phyloP scores from a whole-genome alignment of 768 basidiomycete genomes.

The Leucosporidium creatinivorum region DNA sequence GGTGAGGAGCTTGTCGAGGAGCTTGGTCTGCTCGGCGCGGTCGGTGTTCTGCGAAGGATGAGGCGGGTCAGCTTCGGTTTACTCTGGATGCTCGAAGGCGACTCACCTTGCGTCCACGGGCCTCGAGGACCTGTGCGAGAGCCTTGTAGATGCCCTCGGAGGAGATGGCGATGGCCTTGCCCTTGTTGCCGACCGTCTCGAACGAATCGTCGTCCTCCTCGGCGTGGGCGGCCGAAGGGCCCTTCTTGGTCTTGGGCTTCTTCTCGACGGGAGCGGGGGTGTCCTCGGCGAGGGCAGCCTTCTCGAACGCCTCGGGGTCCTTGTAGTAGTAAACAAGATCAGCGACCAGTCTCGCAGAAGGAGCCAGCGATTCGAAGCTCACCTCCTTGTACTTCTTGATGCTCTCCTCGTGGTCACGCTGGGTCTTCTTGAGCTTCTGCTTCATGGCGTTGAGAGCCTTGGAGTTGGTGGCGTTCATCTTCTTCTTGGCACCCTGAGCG shows the following conservation, averaged over 20 bases:
- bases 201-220: slow-evolving; percentile 57
- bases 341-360: neutral
- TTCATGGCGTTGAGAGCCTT: slow-evolving; percentile 96
- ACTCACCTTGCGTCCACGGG: slow-evolving; percentile 89
- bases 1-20: slow-evolving; percentile 75
- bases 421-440: slow-evolving; percentile 87
- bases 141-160: slow-evolving; percentile 82
- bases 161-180: slow-evolving; percentile 63
- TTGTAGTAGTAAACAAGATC: slow-evolving; percentile 39
- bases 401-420: slow-evolving; percentile 79
- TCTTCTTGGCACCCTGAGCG: slow-evolving; percentile 81
- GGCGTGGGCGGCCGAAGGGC: slow-evolving; percentile 45
- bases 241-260: slow-evolving; percentile 43
- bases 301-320: slow-evolving; percentile 78
- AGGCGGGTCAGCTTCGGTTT: no score
- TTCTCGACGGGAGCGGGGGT: slow-evolving; percentile 40
- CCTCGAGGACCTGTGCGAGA: slow-evolving; percentile 82
- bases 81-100: no score
- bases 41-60: slow-evolving; percentile 71
- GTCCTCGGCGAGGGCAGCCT: slow-evolving; percentile 47
- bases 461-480: slow-evolving; percentile 86
- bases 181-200: slow-evolving; percentile 83
- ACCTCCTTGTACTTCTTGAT: slow-evolving; percentile 73
- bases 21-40: slow-evolving; percentile 84
- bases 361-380: slow-evolving; percentile 35